phyloP scores from a whole-genome alignment of 495 filamentous ascomycete genomes.

The Daldinia concentrica region DNA sequence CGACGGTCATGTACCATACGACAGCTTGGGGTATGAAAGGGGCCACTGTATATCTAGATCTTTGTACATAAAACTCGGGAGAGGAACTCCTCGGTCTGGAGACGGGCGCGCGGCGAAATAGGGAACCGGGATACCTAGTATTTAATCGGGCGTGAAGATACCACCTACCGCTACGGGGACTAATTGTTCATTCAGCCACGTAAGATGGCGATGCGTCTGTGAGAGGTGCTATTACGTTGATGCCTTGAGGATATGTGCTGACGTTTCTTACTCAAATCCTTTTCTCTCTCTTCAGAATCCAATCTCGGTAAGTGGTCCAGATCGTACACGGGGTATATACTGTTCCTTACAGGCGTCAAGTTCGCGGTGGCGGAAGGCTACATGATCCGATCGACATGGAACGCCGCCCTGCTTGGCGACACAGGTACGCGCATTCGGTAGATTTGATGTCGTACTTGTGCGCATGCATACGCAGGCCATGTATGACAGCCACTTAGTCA shows the following conservation, averaged over 20 bases:
- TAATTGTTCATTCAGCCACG: background rate
- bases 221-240: background rate
- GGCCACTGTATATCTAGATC: background rate
- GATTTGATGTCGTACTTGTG: background rate
- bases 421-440: background rate
- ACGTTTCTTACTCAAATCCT: too few species aligned
- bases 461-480: background rate
- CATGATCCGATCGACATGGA: slow-evolving; percentile 18
- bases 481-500: background rate
- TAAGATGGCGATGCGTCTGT: background rate
- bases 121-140: background rate
- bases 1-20: slow-evolving; percentile 37
- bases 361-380: background rate
- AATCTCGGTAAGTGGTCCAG: too few species aligned
- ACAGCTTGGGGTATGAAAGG: background rate
- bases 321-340: too few species aligned
- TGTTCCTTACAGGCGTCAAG: background rate
- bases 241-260: background rate
- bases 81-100: background rate
- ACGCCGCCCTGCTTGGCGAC: background rate
- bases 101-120: background rate
- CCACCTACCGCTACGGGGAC: background rate
- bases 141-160: background rate
- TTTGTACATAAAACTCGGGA: slow-evolving; percentile 4
- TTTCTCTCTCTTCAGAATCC: too few species aligned